Percentiles rank a stretch among this genome's conserved stretches.
These are phyloP conservation scores for Setaria italica DNA, from an alignment of 202 grass and related monocot genomes.

Conservation along the genomic window DNA sequence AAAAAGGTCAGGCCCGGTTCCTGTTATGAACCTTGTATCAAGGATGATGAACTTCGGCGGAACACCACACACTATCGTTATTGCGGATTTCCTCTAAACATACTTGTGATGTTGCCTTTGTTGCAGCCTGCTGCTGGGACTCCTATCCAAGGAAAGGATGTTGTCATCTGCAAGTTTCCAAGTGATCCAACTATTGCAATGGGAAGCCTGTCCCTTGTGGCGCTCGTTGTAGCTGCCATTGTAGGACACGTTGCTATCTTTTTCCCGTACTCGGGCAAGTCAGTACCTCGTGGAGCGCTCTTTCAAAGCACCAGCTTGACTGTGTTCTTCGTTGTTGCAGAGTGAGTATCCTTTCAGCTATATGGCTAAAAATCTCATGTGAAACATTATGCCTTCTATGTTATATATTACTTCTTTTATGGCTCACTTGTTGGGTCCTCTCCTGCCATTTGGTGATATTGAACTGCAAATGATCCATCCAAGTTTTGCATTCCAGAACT, in stretches of 20 bases:
- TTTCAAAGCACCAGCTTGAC: conserved; percentile 72
- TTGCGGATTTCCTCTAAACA: background rate
- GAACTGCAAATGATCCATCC: conserved; percentile 22
- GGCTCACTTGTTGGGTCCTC: background rate
- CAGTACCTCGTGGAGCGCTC: conserved; percentile 51
- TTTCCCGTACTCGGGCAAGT: conserved; percentile 66
- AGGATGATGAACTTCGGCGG: background rate
- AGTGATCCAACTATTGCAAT: conserved; percentile 68
- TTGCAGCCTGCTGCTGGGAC: conserved; percentile 72
- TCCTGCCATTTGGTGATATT: conserved; percentile 10
- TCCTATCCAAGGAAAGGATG: conserved; percentile 73
- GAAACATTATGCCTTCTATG: background rate
- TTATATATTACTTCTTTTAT: background rate
- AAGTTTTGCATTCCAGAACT: conserved; percentile 4
- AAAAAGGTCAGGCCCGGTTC: conserved; percentile 70
- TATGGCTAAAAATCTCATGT: conserved; percentile 7
- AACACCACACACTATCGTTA: background rate
- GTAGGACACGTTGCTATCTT: conserved; percentile 59
- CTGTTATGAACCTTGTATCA: background rate
- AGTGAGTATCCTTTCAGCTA: conserved; percentile 57
- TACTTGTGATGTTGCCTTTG: background rate
- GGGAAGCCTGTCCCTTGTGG: conserved; percentile 64
- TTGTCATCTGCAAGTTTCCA: conserved; percentile 85
- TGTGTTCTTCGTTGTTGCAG: conserved; percentile 69
- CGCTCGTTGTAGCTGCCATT: conserved; percentile 53